Percentiles rank a stretch among this genome's conserved stretches.
Evolutionary conservation across 495 filamentous ascomycete genomes (phyloP).

Genomic region (Penicillium manginii): DNA sequence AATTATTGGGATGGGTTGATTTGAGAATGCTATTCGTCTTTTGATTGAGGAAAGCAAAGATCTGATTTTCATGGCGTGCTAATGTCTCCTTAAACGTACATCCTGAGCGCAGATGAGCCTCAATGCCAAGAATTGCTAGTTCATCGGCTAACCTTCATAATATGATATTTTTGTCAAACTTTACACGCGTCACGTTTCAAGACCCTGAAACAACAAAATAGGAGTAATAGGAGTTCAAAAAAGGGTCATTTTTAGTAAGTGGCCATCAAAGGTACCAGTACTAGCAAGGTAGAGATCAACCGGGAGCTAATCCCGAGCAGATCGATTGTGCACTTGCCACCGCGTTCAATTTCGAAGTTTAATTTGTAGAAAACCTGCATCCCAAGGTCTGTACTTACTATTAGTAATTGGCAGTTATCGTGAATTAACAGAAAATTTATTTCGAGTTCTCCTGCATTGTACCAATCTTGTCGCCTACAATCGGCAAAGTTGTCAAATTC

Average conservation of each 20-base stretch:
- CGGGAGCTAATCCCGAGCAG: not conserved
- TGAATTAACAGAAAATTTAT: too few species aligned
- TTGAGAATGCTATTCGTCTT: not conserved
- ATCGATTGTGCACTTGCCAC: not conserved
- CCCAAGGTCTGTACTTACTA: too few species aligned
- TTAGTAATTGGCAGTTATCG: too few species aligned
- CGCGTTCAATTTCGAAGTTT: not conserved
- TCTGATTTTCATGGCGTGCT: not conserved
- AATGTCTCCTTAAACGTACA: not conserved
- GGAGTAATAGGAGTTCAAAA: not conserved
- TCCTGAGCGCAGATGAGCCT: not conserved
- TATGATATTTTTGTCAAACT: not conserved
- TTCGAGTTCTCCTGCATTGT: not conserved
- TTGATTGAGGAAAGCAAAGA: not conserved
- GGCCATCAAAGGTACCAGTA: not conserved
- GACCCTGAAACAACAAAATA: not conserved
- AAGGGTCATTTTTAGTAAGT: not conserved
- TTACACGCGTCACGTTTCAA: not conserved
- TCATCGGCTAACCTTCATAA: not conserved
- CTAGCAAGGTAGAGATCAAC: not conserved
- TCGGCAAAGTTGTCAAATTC: not conserved
- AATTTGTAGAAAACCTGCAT: not conserved
- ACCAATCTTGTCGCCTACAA: not conserved
- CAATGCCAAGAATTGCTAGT: not conserved
- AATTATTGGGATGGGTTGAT: not conserved